These are phyloP conservation scores for Aphanomyces stellatus DNA, from an alignment of 352 stramenopile species.

Conservation along the genomic window DNA sequence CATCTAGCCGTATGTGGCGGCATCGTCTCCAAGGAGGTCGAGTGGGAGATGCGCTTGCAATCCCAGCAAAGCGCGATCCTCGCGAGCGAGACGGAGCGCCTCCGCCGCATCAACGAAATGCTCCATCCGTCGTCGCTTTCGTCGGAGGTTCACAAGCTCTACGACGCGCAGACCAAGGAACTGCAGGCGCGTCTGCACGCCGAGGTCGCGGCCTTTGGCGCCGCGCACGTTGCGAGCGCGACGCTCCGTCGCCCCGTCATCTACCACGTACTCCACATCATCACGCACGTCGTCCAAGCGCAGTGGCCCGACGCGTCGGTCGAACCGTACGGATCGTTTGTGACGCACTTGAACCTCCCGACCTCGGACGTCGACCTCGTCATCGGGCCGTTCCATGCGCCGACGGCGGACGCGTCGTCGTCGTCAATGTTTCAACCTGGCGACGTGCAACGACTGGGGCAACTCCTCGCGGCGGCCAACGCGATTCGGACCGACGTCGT, in stretches of 20 bases:
- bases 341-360: constrained; percentile 48
- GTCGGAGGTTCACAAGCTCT: constrained; percentile 47
- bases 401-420: constrained; percentile 25
- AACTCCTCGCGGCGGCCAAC: constrained; percentile 23
- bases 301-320: constrained; percentile 33
- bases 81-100: constrained; percentile 64
- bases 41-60: constrained; percentile 66
- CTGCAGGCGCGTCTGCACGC: constrained; percentile 73
- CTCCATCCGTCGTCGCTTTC: neutral
- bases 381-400: constrained; percentile 25
- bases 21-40: constrained; percentile 69
- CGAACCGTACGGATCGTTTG: constrained; percentile 68
- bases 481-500: neutral
- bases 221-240: constrained; percentile 36
- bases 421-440: too few relatives aligned
- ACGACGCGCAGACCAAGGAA: constrained; percentile 69
- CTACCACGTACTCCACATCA: constrained; percentile 41
- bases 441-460: constrained; percentile 68
- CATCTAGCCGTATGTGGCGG: constrained; percentile 56
- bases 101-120: constrained; percentile 54
- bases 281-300: constrained; percentile 33
- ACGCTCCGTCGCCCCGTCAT: constrained; percentile 32
- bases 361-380: constrained; percentile 75
- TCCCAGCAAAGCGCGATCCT: constrained; percentile 54
- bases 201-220: constrained; percentile 57